Evolutionary conservation across 2,329 filamentous ascomycete species (phyloP).

Genomic region (Fusarium floridanum): DNA sequence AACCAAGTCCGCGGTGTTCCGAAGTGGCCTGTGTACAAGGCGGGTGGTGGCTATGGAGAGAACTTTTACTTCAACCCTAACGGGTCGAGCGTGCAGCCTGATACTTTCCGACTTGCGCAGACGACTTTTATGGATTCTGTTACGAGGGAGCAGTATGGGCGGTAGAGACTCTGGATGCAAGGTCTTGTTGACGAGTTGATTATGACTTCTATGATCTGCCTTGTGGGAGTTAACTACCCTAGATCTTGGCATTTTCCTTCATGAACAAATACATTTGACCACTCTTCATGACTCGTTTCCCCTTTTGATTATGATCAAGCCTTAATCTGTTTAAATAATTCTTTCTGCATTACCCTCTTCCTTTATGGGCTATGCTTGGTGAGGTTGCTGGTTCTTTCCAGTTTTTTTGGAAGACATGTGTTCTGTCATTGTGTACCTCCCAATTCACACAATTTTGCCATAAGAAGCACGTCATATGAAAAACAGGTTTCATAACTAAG

Average conservation of each 20-base stretch:
- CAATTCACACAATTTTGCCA: too few relatives aligned
- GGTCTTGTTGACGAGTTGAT: not conserved
- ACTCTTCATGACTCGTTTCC: not conserved
- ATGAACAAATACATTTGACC: not conserved
- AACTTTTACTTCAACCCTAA: conserved; percentile 43
- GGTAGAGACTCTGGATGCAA: not conserved
- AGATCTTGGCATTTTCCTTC: not conserved
- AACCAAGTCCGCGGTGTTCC: conserved; percentile 21
- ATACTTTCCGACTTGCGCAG: conserved; percentile 36
- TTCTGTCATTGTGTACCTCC: too few relatives aligned
- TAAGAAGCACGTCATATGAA: too few relatives aligned
- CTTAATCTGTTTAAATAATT: too few relatives aligned
- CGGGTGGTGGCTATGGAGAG: conserved; percentile 36
- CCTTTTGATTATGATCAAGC: too few relatives aligned
- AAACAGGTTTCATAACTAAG: too few relatives aligned
- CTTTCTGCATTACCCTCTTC: too few relatives aligned
- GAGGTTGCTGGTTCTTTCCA: too few relatives aligned
- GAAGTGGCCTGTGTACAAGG: conserved; percentile 35
- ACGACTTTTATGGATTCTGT: conserved; percentile 39
- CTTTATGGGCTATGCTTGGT: too few relatives aligned
- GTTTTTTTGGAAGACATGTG: too few relatives aligned
- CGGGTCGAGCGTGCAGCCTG: conserved; percentile 24
- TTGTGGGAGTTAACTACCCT: not conserved
- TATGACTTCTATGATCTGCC: not conserved
- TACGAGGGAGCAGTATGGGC: conserved; percentile 32